Base-by-base conservation (phyloP, 2,329 filamentous ascomycete genomes). In the Ophiostoma populinum region DNA sequence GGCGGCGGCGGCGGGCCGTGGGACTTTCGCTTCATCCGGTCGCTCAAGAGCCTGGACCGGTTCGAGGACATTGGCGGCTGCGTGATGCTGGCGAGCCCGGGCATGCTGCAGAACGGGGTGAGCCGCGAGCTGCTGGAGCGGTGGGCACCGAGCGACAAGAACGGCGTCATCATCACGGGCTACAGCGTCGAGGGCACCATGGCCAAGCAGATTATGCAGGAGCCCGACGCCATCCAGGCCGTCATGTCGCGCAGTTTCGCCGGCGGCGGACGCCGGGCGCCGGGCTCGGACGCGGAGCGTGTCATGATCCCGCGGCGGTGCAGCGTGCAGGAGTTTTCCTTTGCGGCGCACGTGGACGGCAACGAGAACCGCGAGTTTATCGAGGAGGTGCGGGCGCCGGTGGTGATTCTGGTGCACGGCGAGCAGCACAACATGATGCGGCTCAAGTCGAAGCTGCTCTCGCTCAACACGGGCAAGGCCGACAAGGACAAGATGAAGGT, bases 121-220 rank as follows among this genome's bases (percentile, higher is more conserved):
- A 93, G 85, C 48, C 69, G 90, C 52, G 83, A 94, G 52, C 62
- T 98, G 8, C 67, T 98, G 5, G 90, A 98, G 59, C 64, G 87
- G 47, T 98, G 90, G 90, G 87, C 87, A 2, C 90, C 90, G 1
- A 92, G 82, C 55, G 80, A 90, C 43, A 86, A 90, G 54, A 98
- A 98, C 50, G 90, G 87, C n/a, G 83, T 98, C 28, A 80, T 98
- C 47, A 93, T 98, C 55, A 98, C 90, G 0, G 90, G 90, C 51
- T 98, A 98, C 59, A 94, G 85, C 41, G 87, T 98, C 7, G 90
- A 98, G 56, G 90, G 90, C 6, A 98, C 90, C 1, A 95, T 98
- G 87, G 90, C 85, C 4, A 87, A 93, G 55, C 75, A 90, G 47
- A 81, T 98, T 42, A 78, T 95, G 58, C 82, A 87, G 45, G 90